Percentiles rank a stretch among this genome's conserved stretches.
Evolutionary conservation across 2,329 filamentous ascomycete genomes (phyloP).

Genomic region (Pseudogymnoascus sp.): DNA sequence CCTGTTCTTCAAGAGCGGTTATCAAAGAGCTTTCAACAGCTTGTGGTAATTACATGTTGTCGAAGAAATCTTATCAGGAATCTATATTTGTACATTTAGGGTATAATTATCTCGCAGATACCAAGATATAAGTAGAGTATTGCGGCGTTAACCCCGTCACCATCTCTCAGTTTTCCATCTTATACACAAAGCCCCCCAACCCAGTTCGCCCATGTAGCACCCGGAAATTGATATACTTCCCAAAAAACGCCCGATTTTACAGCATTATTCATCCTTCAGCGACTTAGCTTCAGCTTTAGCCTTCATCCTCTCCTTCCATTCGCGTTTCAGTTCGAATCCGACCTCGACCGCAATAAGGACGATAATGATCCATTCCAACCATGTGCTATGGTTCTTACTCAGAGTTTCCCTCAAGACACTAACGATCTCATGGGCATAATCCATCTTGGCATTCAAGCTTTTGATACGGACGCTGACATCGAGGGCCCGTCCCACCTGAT

Average conservation of each 20-base stretch:
- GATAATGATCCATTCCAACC: slow-evolving; percentile 95
- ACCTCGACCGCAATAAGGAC: slow-evolving; percentile 89
- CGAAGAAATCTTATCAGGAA: background rate
- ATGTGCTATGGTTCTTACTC: slow-evolving; percentile 81
- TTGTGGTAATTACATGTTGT: background rate
- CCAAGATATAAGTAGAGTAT: background rate
- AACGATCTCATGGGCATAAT: slow-evolving; percentile 94
- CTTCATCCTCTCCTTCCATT: slow-evolving; percentile 26
- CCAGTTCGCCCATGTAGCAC: background rate
- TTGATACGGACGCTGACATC: slow-evolving; percentile 90
- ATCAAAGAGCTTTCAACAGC: background rate
- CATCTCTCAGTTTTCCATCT: background rate
- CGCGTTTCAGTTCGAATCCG: slow-evolving; percentile 69
- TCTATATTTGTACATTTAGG: background rate
- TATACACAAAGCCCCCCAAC: background rate
- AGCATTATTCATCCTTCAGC: background rate
- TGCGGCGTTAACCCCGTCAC: background rate
- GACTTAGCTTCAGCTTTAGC: background rate
- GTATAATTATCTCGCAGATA: background rate
- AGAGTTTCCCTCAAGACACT: slow-evolving; percentile 80
- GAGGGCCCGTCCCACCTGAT: slow-evolving; percentile 81
- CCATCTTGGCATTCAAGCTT: slow-evolving; percentile 92
- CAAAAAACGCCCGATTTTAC: background rate
- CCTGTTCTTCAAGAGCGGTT: background rate
- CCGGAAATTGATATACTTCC: background rate